Base-by-base conservation (phyloP, 257 asterid species). In the Nicotiana knightiana region DNA sequence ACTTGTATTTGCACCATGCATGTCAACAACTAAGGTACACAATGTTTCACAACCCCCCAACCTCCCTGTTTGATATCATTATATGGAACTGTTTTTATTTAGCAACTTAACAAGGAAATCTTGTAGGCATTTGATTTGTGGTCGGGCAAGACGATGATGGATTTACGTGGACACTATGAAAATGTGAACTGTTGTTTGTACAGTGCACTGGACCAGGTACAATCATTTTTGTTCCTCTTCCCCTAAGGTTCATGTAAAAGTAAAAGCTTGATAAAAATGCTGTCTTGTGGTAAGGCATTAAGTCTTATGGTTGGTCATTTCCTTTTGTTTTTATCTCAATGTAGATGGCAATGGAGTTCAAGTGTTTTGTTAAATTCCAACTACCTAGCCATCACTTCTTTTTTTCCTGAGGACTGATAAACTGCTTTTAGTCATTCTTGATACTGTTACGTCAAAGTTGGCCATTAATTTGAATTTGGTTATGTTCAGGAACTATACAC, bases 121-220 rank as follows among this genome's bases (percentile, higher is more conserved):
- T 77, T 62, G 32, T 83, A 94, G 99, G 97, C 91, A 51, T 93
- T 93, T 88, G 95, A 94, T 84, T 76, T 91, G 80, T 96, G 97
- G 98, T 92, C 98, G n/a, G 99, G 98, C 82, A 93, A 89, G 89
- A 88, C 91, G 30, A 83, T 89, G 91, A 84, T 62, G 70, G 86
- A 86, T 67, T 92, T 94, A 39, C 96, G 92, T 83, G 98, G 97
- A 58, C 99, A 96, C 84, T 96, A 92, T 55, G 98, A 94, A 82
- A 91, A 92, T 86, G 91, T 93, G 68, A 94, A 94, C 85, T 94
- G 99, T 85, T 96, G 98, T 86, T 92, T 97, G 90, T 94, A 92
- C 88, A 89, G 85, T 85, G 84, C 91, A n/a, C 87, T 80, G 24
- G 96, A 94, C 88, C 99, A 94, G 98, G 99, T 94, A 65, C 68